Evolutionary conservation across 345 rosid genomes (phyloP), one percentile per base, ranked within the genome.

Genomic region (Aurinia saxatilis): DNA sequence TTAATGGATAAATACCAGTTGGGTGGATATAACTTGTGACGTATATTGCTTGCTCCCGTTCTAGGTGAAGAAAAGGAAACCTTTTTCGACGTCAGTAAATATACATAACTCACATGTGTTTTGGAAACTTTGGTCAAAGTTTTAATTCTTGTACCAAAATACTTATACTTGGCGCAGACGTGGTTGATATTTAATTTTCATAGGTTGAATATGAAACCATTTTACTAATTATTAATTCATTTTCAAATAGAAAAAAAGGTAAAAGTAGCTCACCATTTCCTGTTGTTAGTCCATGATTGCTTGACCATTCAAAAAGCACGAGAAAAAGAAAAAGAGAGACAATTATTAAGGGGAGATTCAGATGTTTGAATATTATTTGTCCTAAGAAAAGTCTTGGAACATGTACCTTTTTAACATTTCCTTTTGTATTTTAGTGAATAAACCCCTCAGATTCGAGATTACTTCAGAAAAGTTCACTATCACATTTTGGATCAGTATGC

Each of bases 281-380:
- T 69, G 38, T 61, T 61, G 62, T 27, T 69, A 69, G 73, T 69
- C 73, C 62, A 60, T 53, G 50, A 3, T 52, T 27, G 56, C 4
- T 53, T 68, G 73, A 68, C 66, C 66, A 59, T 68, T 68, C 46
- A 68, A 68, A 59, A 53, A 14, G 37, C 39, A 46, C 2, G 19
- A 52, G 33, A 42, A 15, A 46, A 56, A 4, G 9, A 10, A 40
- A 40, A 39, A 13, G 13, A 17, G 14, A 16, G 33, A 57, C 49
- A 13, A 10, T 48, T 14, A 49, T 49, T 21, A 57, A 10, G 31
- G 5, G 1, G 1, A 49, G 37, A 8, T 23, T 15, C 15, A 8
- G n/a, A 50, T 8, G 18, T 59, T 59, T 68, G 52, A 59, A 59
- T 40, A 40, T 39, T 50, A 2, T 14, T 7, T 13, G 29, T 57